Conservation (phyloP, 2,329 filamentous ascomycete species). For the Phyllosticta citriasiana region DNA sequence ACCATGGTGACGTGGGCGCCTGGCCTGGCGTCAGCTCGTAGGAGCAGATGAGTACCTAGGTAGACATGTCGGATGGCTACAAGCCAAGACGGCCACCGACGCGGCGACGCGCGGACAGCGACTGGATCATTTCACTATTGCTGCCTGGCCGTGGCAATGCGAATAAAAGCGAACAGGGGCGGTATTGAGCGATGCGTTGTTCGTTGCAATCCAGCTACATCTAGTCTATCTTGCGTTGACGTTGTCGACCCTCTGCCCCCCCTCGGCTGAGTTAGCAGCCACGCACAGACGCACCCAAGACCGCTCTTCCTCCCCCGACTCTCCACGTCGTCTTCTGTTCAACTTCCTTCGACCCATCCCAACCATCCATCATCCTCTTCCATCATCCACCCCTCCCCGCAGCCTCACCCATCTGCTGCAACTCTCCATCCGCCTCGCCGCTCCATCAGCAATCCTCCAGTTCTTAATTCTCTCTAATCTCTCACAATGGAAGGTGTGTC, state of each 20-base stretch:
- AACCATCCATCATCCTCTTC: slow-evolving; percentile 7
- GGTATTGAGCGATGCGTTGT: not conserved
- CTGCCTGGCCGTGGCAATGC: not conserved
- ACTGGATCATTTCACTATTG: slow-evolving; percentile 1
- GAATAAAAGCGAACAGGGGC: not conserved
- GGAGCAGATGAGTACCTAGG: not conserved
- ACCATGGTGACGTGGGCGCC: not conserved
- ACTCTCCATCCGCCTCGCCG: slow-evolving; percentile 18
- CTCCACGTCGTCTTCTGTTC: slow-evolving; percentile 13
- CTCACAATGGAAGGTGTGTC: slow-evolving; percentile 58
- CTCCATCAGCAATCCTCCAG: slow-evolving; percentile 24
- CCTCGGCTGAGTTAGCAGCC: slow-evolving; percentile 29
- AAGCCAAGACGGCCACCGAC: not conserved
- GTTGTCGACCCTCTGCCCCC: not conserved
- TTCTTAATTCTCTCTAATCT: slow-evolving; percentile 12
- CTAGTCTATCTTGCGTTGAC: not conserved
- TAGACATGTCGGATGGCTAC: not conserved
- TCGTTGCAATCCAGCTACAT: not conserved
- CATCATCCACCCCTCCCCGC: slow-evolving; percentile 1
- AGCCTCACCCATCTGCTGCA: slow-evolving; percentile 13
- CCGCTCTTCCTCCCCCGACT: slow-evolving; percentile 28
- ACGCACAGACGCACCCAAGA: slow-evolving; percentile 28
- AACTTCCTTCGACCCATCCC: slow-evolving; percentile 4
- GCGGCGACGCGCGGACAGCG: slow-evolving; percentile 6
- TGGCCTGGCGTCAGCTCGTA: not conserved